Evolutionary conservation across 2,329 filamentous ascomycete genomes (phyloP).

Genomic region (Penicillium corylophilum): DNA sequence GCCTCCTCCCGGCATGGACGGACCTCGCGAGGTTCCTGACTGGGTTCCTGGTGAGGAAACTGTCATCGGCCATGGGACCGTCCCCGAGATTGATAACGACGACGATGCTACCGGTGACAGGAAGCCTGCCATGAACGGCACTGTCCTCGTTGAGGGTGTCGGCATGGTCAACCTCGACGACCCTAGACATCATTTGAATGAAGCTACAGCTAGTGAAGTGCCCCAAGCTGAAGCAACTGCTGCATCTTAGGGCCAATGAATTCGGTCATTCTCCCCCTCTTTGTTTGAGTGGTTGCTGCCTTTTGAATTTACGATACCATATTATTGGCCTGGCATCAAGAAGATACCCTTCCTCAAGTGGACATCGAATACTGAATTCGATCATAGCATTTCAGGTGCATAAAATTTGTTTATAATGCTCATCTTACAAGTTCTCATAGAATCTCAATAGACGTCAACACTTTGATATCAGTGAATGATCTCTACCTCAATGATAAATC

Average conservation of each 20-base stretch:
- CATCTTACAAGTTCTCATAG: background rate
- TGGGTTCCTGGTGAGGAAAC: conserved; percentile 45
- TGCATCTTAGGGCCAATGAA: background rate
- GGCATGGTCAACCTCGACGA: conserved; percentile 35
- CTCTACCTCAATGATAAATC: no score
- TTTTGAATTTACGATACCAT: background rate
- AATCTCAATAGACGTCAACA: background rate
- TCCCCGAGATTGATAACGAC: conserved; percentile 28
- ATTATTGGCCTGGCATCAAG: background rate
- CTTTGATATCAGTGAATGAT: background rate
- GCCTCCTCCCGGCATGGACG: conserved; percentile 69
- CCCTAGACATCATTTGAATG: conserved; percentile 4
- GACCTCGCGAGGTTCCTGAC: conserved; percentile 64
- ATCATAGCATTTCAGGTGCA: background rate
- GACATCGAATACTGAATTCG: background rate
- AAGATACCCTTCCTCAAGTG: background rate
- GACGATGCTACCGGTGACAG: conserved; percentile 14
- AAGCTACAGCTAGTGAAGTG: background rate
- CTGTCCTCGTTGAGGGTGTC: conserved; percentile 36
- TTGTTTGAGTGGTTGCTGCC: background rate
- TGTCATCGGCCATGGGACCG: conserved; percentile 37
- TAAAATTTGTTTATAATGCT: background rate
- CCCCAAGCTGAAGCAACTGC: background rate
- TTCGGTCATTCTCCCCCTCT: background rate
- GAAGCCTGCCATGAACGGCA: conserved; percentile 17